phyloP scores from a whole-genome alignment of 805 yeast genomes.

The Saturnispora galanensis region DNA sequence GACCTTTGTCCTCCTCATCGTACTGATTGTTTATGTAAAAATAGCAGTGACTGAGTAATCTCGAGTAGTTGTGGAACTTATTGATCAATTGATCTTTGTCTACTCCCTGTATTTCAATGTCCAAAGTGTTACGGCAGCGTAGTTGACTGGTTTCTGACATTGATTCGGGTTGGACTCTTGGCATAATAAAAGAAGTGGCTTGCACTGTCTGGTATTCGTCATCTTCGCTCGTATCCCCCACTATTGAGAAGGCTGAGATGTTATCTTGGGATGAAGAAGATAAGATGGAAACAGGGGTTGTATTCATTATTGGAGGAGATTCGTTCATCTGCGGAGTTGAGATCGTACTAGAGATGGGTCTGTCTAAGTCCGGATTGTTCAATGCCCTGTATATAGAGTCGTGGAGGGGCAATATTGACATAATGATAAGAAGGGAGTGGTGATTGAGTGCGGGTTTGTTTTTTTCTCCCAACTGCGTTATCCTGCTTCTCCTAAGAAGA shows the following conservation, averaged over 20 bases:
- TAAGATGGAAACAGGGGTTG: slow-evolving; percentile 2
- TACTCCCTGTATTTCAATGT: slow-evolving; percentile 23
- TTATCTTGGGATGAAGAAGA: slow-evolving; percentile 9
- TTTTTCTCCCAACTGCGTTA: neutral
- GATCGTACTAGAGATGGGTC: slow-evolving; percentile 3
- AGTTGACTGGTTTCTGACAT: neutral
- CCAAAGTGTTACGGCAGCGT: slow-evolving; percentile 4
- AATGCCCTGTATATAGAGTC: slow-evolving; percentile 7
- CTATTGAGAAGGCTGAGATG: slow-evolving; percentile 2
- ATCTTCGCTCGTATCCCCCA: neutral
- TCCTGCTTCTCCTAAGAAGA: no score
- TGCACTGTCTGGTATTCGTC: neutral
- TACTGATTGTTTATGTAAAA: slow-evolving; percentile 16
- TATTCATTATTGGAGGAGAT: neutral
- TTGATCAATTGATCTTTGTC: slow-evolving; percentile 14
- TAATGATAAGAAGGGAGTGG: slow-evolving; percentile 2
- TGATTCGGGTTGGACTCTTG: slow-evolving; percentile 21
- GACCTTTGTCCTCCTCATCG: slow-evolving; percentile 1
- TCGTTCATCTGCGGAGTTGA: neutral
- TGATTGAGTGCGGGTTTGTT: neutral
- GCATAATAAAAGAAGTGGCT: slow-evolving; percentile 25
- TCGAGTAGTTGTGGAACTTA: slow-evolving; percentile 21
- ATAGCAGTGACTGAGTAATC: slow-evolving; percentile 21
- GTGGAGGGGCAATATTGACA: slow-evolving; percentile 9
- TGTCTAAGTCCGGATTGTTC: slow-evolving; percentile 6